Evolutionary conservation across 768 basidiomycete genomes (phyloP), one percentile per base, ranked within the genome.

Genomic region (Pisolithus sp.): DNA sequence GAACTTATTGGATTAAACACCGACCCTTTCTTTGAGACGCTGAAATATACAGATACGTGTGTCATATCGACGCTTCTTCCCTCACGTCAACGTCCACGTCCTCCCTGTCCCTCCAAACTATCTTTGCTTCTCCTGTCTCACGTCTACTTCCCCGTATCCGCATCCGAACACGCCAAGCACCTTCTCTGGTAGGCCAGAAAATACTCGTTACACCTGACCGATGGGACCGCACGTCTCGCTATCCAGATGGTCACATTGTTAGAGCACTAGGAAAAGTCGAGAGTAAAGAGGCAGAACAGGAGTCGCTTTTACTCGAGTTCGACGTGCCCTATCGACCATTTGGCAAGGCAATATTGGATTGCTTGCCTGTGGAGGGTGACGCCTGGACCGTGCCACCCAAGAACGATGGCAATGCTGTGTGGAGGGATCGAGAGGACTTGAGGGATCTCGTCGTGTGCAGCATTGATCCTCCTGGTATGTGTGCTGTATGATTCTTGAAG

Each of bases 191-290:
- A 17, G 82, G 85, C 36, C 94, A 99, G 66, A 98, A 99, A 67
- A 95, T 99, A 57, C 81, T 99, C 23, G 92, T 98, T 40, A 86
- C 90, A 2, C 91, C 98, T 59, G 96, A 99, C 64, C 76, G 85
- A 39, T 99, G 96, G 96, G 85, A 89, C 24, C 70, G 74, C 5
- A 86, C 82, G 9, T 92, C 89, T 1, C 79, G 92, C 18, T 96
- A 97, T 63, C 96, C 96, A 0, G 94, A 97, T 60, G 96, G 96
- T 0, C 96, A 99, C 64, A 92, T 99, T 56, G 94, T 98, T 20
- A 83, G 95, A 39, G 83, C 92, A 0, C 77, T 99, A 1, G 96
- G 96, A 2, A 83, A 81, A 60, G 91, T 84, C 0, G 95, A 93
- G 61, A 89, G 87, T 66, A 96, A 97, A 67, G 93, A 95, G 65